Percentiles rank a stretch among this genome's conserved stretches.
phyloP scores from a whole-genome alignment of 2,329 filamentous ascomycete genomes.

The Clarireedia sp. region DNA sequence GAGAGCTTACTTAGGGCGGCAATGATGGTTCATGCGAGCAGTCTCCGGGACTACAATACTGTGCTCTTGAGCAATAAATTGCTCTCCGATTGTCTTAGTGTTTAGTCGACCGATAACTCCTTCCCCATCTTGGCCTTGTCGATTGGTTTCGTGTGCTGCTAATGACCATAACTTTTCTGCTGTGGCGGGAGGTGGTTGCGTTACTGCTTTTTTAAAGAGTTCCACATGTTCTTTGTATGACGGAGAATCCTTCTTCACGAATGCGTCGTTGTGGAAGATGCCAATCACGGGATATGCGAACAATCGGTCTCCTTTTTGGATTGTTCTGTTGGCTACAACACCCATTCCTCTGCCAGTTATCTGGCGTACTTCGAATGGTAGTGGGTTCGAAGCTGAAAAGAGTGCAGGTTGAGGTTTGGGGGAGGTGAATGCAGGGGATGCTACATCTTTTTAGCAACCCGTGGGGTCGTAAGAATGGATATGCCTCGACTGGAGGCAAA shows the following conservation, averaged over 20 bases:
- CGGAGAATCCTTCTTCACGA: background rate
- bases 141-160: slow-evolving; percentile 5
- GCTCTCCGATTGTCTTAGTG: slow-evolving; percentile 18
- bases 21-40: slow-evolving; percentile 34
- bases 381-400: background rate
- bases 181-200: slow-evolving; percentile 12
- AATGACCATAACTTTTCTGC: slow-evolving; percentile 9
- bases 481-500: slow-evolving; percentile 25
- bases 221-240: background rate
- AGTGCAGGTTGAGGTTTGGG: background rate
- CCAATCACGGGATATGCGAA: slow-evolving; percentile 15
- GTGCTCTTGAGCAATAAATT: slow-evolving; percentile 12
- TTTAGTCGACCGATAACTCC: slow-evolving; percentile 17
- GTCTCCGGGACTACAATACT: slow-evolving; percentile 12
- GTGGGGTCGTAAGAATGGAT: slow-evolving; percentile 22
- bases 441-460: slow-evolving; percentile 16
- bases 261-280: slow-evolving; percentile 16
- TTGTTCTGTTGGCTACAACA: slow-evolving; percentile 16
- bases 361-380: slow-evolving; percentile 10
- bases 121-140: slow-evolving; percentile 1
- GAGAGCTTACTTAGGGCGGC: slow-evolving; percentile 30
- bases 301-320: slow-evolving; percentile 13
- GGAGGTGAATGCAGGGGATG: slow-evolving; percentile 17
- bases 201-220: slow-evolving; percentile 10
- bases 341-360: slow-evolving; percentile 17